These are phyloP conservation scores for Mucor racemosus DNA, from an alignment of 371 early-diverging fungal genomes.

Conservation along the genomic window DNA sequence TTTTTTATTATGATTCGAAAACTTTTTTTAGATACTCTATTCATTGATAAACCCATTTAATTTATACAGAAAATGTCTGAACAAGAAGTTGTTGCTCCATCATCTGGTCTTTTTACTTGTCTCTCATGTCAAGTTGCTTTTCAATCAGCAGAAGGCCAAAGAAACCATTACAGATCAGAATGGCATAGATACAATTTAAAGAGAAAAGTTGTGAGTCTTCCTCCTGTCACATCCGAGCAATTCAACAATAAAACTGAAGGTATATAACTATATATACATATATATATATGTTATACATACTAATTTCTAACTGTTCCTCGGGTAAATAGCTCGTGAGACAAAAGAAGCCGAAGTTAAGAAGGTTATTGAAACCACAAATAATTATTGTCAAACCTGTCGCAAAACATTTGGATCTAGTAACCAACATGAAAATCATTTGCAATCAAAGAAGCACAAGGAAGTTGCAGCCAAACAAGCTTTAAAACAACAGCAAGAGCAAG, in stretches of 20 bases:
- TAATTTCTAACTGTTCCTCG: neutral
- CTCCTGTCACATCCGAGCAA: conserved; percentile 71
- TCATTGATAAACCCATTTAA: neutral
- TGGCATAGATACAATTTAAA: conserved; percentile 93
- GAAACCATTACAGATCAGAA: conserved; percentile 82
- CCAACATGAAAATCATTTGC: conserved; percentile 85
- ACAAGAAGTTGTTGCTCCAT: conserved; percentile 17
- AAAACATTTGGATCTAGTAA: conserved; percentile 82
- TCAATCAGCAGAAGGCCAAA: conserved; percentile 77
- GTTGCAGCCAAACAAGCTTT: conserved; percentile 50
- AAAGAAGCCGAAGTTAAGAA: conserved; percentile 29
- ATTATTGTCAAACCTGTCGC: conserved; percentile 50
- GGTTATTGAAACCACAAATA: conserved; percentile 33
- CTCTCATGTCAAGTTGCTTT: conserved; percentile 88
- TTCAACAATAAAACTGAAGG: conserved; percentile 64
- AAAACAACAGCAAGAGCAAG: conserved; percentile 12
- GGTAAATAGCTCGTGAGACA: conserved; percentile 35
- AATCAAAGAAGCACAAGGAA: conserved; percentile 94
- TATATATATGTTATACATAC: neutral
- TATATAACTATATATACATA: conserved; percentile 4
- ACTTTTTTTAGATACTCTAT: neutral
- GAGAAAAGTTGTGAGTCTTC: conserved; percentile 83
- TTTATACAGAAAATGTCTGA: conserved; percentile 15
- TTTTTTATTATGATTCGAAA: neutral
- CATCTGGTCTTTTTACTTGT: conserved; percentile 64